Evolutionary conservation across 106 monocot genomes (phyloP).

Genomic region (Narthecium ossifragum): DNA sequence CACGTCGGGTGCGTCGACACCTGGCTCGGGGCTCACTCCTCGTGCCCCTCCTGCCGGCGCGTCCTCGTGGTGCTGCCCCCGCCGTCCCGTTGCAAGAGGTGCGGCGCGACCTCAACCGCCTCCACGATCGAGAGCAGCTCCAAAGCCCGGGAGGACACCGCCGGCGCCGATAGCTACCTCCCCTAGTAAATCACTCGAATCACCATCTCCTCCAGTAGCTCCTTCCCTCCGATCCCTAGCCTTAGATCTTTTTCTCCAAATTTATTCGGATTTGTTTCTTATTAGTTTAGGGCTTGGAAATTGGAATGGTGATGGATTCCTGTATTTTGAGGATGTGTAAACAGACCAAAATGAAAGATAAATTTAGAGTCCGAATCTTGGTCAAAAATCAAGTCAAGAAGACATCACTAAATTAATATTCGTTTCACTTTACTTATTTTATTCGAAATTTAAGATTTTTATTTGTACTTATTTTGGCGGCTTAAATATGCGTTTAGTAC

Average conservation of each 20-base stretch:
- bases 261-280: background rate
- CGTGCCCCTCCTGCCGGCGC: constrained; percentile 63
- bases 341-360: too few species aligned
- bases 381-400: too few species aligned
- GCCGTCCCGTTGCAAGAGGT: constrained; percentile 4
- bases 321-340: too few species aligned
- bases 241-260: background rate
- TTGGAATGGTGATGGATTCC: background rate
- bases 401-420: too few species aligned
- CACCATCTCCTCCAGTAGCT: background rate
- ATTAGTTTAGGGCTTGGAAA: background rate
- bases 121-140: background rate
- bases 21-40: constrained; percentile 55
- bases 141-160: constrained; percentile 1
- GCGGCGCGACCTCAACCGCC: constrained; percentile 6
- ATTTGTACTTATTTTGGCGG: too few species aligned
- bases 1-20: constrained; percentile 53
- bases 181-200: too few species aligned
- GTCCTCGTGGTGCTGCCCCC: constrained; percentile 4
- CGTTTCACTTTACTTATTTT: too few species aligned
- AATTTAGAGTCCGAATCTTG: too few species aligned
- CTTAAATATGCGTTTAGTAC: too few species aligned
- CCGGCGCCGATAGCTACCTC: constrained; percentile 11
- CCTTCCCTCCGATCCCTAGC: constrained; percentile 10
- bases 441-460: too few species aligned